Base-by-base conservation (phyloP, 2,329 filamentous ascomycete species). In the Acrocalymma vagum region DNA sequence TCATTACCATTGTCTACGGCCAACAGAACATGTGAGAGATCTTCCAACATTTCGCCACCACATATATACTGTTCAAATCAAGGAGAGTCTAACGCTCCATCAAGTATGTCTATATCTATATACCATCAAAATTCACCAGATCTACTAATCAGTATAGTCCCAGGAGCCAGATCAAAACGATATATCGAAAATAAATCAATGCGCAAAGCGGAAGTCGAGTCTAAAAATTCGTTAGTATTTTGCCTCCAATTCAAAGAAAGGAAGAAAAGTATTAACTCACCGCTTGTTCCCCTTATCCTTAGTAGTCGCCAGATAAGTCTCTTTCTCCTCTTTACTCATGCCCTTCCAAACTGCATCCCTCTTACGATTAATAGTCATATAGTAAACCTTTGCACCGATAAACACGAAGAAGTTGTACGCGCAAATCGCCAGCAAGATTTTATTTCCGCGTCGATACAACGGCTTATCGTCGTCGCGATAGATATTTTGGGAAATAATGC, bases 371-470 rank as follows among this genome's bases (percentile, higher is more conserved):
- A 77, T 69, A 48, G 54, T 63, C 3, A 78, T 58, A 50, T 84
- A 84, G 51, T 79, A 84, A 0, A 72, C 36, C 57, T 83, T 83
- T 2, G 78, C 73, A 1, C 69, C 60, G 5, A 80, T 38, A 47
- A 82, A 81, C 0, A 82, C 45, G 0, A 71, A 57, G 9, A 85
- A 76, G 17, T 79, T 77, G 15, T 77, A 65, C 1, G 73, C 52
- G 18, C 74, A 74, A 35, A 84, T 73, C 0, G 60, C 75, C 31
- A 86, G 72, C 1, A 84, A 60, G 0, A 76, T 71, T 27, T 71
- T 74, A 44, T 85, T 84, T 0, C 83, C 83, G 0, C 72, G 69
- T 2, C 71, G 67, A 43, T 85, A 83, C 5, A 71, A 28, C 24
- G 67, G 66, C 45, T 70, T 71, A 21, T 85, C 82, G 23, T 79